Evolutionary conservation across 2,329 filamentous ascomycete genomes (phyloP).

Genomic region (Plenodomus biglobosus): DNA sequence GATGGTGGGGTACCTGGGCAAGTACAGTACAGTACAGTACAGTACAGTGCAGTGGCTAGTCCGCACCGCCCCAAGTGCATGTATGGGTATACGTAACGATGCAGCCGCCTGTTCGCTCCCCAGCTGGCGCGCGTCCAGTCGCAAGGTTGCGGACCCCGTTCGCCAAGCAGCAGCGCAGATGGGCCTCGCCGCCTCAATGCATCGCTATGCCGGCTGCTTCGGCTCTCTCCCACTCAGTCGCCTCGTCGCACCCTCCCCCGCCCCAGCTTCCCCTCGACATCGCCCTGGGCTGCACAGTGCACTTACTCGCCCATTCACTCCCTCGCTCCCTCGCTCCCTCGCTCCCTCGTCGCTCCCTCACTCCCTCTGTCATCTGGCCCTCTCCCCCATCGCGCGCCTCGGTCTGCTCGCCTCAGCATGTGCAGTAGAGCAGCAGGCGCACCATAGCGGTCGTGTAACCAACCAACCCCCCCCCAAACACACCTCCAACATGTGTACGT

Average conservation of each 20-base stretch:
- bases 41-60: too few species aligned
- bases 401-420: conserved; percentile 16
- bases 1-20: background rate
- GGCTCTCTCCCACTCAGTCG: conserved; percentile 3
- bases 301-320: too few species aligned
- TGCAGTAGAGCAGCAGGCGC: conserved; percentile 5
- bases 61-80: too few species aligned
- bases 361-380: background rate
- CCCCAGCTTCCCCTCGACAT: conserved; percentile 7
- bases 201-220: background rate
- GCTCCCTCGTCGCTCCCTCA: background rate
- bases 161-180: conserved; percentile 4
- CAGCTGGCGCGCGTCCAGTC: background rate
- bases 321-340: too few species aligned
- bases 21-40: too few species aligned
- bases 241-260: conserved; percentile 5
- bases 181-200: background rate
- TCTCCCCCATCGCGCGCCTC: background rate
- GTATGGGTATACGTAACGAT: too few species aligned
- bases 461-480: background rate
- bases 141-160: too few species aligned
- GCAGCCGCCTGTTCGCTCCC: too few species aligned
- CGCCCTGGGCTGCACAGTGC: too few species aligned
- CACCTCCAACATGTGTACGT: conserved; percentile 45
- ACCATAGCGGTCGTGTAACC: conserved; percentile 15